Evolutionary conservation across 192 early-diverging fungal species (phyloP).

Genomic region (Backusella australiensis): DNA sequence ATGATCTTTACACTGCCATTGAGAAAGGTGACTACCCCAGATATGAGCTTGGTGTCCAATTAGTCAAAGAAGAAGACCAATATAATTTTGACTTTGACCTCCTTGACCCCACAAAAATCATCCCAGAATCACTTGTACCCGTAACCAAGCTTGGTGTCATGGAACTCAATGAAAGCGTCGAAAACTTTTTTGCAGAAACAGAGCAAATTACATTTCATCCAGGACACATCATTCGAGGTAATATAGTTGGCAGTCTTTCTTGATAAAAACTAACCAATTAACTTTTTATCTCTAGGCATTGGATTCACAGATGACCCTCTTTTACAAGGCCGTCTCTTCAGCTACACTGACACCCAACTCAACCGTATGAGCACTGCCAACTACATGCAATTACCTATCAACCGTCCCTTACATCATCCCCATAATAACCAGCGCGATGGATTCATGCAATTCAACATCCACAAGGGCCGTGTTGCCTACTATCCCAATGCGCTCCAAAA

Average conservation of each 20-base stretch:
- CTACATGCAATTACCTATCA: constrained; percentile 46
- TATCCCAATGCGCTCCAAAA: constrained; percentile 21
- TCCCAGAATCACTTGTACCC: constrained; percentile 42
- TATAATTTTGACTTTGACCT: constrained; percentile 40
- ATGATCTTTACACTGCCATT: constrained; percentile 42
- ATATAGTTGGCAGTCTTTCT: background rate
- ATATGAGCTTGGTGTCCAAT: constrained; percentile 44
- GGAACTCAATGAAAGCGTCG: constrained; percentile 40
- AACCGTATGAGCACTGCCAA: constrained; percentile 39
- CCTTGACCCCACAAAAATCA: constrained; percentile 46
- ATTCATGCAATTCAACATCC: constrained; percentile 19
- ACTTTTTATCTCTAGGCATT: constrained; percentile 10
- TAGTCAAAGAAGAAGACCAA: constrained; percentile 31
- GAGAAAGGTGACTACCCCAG: constrained; percentile 36
- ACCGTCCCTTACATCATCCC: constrained; percentile 34
- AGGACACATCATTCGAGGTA: constrained; percentile 38
- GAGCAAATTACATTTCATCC: constrained; percentile 46
- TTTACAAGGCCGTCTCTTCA: constrained; percentile 48
- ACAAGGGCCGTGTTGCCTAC: constrained; percentile 30
- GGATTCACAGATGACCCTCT: constrained; percentile 42
- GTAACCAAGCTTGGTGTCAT: constrained; percentile 39
- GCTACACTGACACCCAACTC: constrained; percentile 48
- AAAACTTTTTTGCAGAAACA: constrained; percentile 48
- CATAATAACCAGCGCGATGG: constrained; percentile 49
- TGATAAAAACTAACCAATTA: background rate